phyloP scores from a whole-genome alignment of 108 stramenopile species.

The Cylindrotheca closterium region DNA sequence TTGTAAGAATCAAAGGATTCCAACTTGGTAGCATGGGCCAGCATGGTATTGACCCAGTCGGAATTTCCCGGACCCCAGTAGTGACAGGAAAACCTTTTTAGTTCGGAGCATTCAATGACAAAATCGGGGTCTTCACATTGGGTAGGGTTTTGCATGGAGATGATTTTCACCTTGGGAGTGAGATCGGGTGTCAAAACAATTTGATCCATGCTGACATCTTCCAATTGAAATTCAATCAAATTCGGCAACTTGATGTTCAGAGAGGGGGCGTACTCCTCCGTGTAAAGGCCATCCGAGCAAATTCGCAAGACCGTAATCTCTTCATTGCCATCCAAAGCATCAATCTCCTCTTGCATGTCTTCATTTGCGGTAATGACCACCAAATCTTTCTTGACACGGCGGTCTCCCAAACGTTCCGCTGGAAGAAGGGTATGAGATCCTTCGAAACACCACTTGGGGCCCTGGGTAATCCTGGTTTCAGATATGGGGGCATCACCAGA shows the following conservation, averaged over 20 bases:
- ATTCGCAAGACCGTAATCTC: too few relatives aligned
- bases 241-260: too few relatives aligned
- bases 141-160: neutral
- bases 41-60: neutral
- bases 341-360: neutral
- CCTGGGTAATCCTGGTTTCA: too few relatives aligned
- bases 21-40: neutral
- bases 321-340: neutral
- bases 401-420: too few relatives aligned
- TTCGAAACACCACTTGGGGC: too few relatives aligned
- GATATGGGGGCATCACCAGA: too few relatives aligned
- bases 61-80: neutral
- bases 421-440: too few relatives aligned
- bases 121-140: constrained; percentile 1
- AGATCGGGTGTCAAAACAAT: neutral
- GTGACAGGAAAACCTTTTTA: neutral
- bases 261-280: too few relatives aligned
- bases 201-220: too few relatives aligned
- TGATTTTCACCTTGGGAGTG: neutral
- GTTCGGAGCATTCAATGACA: neutral
- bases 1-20: neutral
- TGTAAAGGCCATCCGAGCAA: too few relatives aligned
- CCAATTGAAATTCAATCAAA: too few relatives aligned
- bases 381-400: neutral
- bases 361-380: neutral